These are phyloP conservation scores for Cercophora sp. DNA, from an alignment of 495 filamentous ascomycete species.

Conservation along the genomic window DNA sequence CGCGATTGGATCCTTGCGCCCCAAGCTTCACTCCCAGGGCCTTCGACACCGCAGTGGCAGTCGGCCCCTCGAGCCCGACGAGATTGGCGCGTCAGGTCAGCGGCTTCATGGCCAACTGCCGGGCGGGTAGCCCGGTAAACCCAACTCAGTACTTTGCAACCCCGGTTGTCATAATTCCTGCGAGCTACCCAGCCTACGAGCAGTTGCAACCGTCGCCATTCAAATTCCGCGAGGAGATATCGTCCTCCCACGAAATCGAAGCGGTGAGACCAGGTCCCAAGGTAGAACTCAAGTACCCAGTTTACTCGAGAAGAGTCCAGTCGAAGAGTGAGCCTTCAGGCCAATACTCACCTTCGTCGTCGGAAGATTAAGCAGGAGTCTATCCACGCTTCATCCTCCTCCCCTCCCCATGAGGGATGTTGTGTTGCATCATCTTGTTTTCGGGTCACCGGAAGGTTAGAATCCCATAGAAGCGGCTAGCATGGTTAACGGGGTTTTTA, in stretches of 20 bases:
- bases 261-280: background rate
- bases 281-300: conserved; percentile 20
- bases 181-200: conserved; percentile 15
- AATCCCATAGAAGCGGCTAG: too few relatives aligned
- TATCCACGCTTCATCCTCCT: too few relatives aligned
- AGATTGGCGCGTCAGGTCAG: conserved; percentile 9
- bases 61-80: conserved; percentile 9
- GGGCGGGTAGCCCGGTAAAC: conserved; percentile 5
- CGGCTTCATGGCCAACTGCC: conserved; percentile 7
- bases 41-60: conserved; percentile 5
- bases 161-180: conserved; percentile 18
- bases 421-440: too few relatives aligned
- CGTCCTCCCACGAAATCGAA: background rate
- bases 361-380: too few relatives aligned
- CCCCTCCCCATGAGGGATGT: too few relatives aligned
- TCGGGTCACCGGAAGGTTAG: too few relatives aligned
- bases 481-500: too few relatives aligned
- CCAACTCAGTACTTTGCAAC: conserved; percentile 18
- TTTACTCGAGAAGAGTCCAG: conserved; percentile 29
- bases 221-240: background rate
- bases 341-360: too few relatives aligned
- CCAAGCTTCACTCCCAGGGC: conserved; percentile 51
- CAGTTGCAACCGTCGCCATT: background rate
- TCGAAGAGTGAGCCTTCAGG: conserved; percentile 32
- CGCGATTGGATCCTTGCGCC: conserved; percentile 51